Evolutionary conservation across 1,139 yeast species (phyloP), one percentile per base, ranked within the genome.

Genomic region (Debaryomycetaceae sp.): DNA sequence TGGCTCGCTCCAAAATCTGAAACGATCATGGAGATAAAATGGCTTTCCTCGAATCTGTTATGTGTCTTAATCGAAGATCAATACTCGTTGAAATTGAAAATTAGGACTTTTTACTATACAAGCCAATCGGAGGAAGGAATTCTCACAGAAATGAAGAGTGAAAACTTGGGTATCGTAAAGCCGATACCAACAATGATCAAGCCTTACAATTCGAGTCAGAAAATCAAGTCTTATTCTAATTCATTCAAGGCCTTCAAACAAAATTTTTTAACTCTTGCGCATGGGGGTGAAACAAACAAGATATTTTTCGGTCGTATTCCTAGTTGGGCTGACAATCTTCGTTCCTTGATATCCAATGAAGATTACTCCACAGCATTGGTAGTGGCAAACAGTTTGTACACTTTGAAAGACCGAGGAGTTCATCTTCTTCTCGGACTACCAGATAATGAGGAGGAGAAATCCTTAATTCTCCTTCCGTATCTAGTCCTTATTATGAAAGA

Each of bases 241-340:
- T 51, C 60, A 6, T 54, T 69, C 13, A 59, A 59, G 27, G 55
- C 60, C 5, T 54, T 63, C 30, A 66, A 69, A 42, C 62, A 64
- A 34, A 53, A 66, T 35, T 50, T 63, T 5, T 48, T 67, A 20
- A 36, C 65, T 7, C 45, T 70, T 30, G 45, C 49, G 20, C 40
- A 50, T n/a, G 39, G 47, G 1, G 39, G 43, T 11, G 44, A 44
- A 5, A 17, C 39, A 4, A 33, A 40, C 83, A 2, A 66, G 66
- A 37, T 72, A 68, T 48, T 65, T 5, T 70, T 82, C 11, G 95
- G 91, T 0, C 68, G 81, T 13, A 63, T 82, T 11, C 70, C 82
- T 5, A 83, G 78, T 52, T 88, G 96, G 96, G 89, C 90, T 0
- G 95, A 87, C 54, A 67, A 77, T 22, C 59, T 83, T 13, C 65